These are phyloP conservation scores for Ascochyta koolunga DNA, from an alignment of 2,329 filamentous ascomycete genomes.

Conservation along the genomic window DNA sequence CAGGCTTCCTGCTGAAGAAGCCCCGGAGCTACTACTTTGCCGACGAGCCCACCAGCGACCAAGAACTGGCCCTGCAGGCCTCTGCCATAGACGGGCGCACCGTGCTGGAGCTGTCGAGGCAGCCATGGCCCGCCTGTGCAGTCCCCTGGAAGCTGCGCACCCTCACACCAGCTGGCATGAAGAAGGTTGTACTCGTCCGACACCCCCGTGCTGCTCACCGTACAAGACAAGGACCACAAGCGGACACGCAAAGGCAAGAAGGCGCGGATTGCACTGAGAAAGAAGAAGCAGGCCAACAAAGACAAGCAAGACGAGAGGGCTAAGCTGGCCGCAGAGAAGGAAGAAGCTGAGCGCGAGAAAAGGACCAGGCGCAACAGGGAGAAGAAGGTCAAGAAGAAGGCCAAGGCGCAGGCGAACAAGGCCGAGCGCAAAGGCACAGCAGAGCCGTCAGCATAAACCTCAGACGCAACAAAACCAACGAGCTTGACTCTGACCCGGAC, in stretches of 20 bases:
- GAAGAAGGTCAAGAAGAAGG: constrained; percentile 48
- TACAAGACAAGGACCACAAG: constrained; percentile 34
- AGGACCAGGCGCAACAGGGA: constrained; percentile 45
- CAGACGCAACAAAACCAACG: constrained; percentile 13
- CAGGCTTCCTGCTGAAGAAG: constrained; percentile 38
- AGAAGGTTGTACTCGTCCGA: constrained; percentile 38
- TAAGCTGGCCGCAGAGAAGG: constrained; percentile 38
- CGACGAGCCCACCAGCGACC: constrained; percentile 32
- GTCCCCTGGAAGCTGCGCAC: constrained; percentile 45
- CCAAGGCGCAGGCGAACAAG: constrained; percentile 43
- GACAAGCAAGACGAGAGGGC: constrained; percentile 33
- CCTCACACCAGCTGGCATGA: constrained; percentile 38
- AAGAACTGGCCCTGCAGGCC: constrained; percentile 28
- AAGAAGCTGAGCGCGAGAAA: constrained; percentile 45
- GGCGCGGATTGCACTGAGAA: constrained; percentile 41
- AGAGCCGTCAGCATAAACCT: constrained; percentile 19
- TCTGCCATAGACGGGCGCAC: constrained; percentile 38
- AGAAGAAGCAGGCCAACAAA: constrained; percentile 37
- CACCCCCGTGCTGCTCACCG: constrained; percentile 29
- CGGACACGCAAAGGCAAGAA: constrained; percentile 45
- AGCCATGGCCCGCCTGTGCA: constrained; percentile 44
- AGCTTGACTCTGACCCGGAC: constrained; percentile 11
- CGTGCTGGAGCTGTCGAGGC: constrained; percentile 35
- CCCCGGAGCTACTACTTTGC: constrained; percentile 46
- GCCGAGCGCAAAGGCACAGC: constrained; percentile 1